These are phyloP conservation scores for Rhodosporidiobolus odoratus DNA, from an alignment of 768 basidiomycete genomes.

Conservation along the genomic window DNA sequence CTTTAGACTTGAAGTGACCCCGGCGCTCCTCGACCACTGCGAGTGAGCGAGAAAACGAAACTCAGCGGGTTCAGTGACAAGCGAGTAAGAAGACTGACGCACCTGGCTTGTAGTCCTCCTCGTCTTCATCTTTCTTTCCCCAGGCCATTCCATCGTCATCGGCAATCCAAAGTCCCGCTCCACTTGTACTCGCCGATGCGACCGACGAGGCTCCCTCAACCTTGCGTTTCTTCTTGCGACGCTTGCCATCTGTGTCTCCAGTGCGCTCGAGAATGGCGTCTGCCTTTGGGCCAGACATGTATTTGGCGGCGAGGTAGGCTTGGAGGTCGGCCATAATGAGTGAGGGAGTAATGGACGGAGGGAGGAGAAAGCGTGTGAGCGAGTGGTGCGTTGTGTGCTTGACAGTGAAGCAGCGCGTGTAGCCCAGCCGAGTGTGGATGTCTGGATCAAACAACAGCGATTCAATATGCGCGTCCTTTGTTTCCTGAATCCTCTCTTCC, in stretches of 20 bases:
- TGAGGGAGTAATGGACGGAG: neutral
- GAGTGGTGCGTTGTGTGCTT: too few relatives aligned
- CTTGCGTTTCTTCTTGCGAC: conserved; percentile 64
- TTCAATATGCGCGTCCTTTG: too few relatives aligned
- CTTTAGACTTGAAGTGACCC: conserved; percentile 34
- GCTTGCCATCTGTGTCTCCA: conserved; percentile 43
- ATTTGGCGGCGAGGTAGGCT: conserved; percentile 79
- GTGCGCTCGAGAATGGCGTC: conserved; percentile 80
- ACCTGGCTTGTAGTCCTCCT: conserved; percentile 47
- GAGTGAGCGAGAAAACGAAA: neutral
- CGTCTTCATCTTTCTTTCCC: conserved; percentile 38
- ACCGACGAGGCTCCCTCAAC: conserved; percentile 44
- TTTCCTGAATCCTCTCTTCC: too few relatives aligned
- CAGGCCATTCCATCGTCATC: conserved; percentile 47
- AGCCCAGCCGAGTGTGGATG: too few relatives aligned
- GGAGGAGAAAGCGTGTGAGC: neutral
- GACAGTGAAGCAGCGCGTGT: neutral
- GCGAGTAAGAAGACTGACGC: conserved; percentile 8
- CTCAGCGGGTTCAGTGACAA: rapidly evolving
- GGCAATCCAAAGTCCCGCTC: conserved; percentile 41
- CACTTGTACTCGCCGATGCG: conserved; percentile 38
- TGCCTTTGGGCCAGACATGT: conserved; percentile 94
- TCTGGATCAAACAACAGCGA: too few relatives aligned
- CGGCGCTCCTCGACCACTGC: conserved; percentile 36
- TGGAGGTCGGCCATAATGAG: conserved; percentile 51